phyloP scores from a whole-genome alignment of 768 basidiomycete genomes.

The Phylloporus arenicola region DNA sequence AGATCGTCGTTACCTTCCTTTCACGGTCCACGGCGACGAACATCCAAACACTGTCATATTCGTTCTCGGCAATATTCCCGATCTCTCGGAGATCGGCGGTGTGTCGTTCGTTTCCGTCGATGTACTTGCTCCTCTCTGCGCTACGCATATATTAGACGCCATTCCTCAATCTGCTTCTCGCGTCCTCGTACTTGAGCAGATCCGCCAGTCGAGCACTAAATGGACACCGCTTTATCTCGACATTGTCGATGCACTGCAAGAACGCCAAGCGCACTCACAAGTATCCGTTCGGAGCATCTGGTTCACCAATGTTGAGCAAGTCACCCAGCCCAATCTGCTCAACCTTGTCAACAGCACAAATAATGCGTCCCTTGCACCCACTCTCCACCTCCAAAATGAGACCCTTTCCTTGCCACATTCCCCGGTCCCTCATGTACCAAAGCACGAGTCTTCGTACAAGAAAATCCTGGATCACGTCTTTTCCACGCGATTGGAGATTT shows the following conservation, averaged over 20 bases:
- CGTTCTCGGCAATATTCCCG: slow-evolving; percentile 51
- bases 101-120: slow-evolving; percentile 60
- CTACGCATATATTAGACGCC: slow-evolving; percentile 47
- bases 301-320: slow-evolving; percentile 46
- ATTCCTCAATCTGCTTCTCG: slow-evolving; percentile 61
- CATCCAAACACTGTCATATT: slow-evolving; percentile 67
- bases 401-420: slow-evolving; percentile 22
- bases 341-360: slow-evolving; percentile 45
- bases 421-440: slow-evolving; percentile 64
- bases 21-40: slow-evolving; percentile 45
- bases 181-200: slow-evolving; percentile 80
- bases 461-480: slow-evolving; percentile 83
- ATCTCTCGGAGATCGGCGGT: slow-evolving; percentile 45
- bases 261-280: slow-evolving; percentile 42
- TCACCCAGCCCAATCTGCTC: slow-evolving; percentile 42
- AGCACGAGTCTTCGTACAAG: slow-evolving; percentile 88
- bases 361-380: slow-evolving; percentile 33
- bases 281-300: slow-evolving; percentile 58
- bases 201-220: slow-evolving; percentile 68
- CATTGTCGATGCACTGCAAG: slow-evolving; percentile 65
- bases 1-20: slow-evolving; percentile 55
- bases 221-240: slow-evolving; percentile 89
- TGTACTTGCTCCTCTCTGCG: slow-evolving; percentile 64
- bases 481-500: slow-evolving; percentile 69
- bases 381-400: slow-evolving; percentile 45